Conservation (phyloP, 805 yeast species). For the Hyphopichia homilentoma region DNA sequence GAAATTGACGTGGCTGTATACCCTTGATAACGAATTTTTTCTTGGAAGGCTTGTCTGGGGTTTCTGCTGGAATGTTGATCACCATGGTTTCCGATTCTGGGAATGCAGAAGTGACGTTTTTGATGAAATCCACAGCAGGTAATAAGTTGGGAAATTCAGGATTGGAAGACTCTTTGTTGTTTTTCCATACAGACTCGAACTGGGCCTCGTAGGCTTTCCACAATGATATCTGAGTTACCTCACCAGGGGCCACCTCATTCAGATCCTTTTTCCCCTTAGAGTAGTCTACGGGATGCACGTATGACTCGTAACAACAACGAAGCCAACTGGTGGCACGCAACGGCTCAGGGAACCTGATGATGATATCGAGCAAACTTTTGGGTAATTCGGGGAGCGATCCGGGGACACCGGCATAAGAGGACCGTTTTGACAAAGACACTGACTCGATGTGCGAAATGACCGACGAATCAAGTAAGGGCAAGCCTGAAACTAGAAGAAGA, state of each 20-base stretch:
- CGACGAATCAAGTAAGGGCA: conserved; percentile 33
- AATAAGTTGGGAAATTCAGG: conserved; percentile 43
- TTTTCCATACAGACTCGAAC: conserved; percentile 62
- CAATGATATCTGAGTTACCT: conserved; percentile 89
- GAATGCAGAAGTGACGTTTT: conserved; percentile 88
- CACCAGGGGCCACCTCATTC: conserved; percentile 45
- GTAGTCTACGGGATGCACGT: too few relatives aligned
- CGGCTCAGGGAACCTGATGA: conserved; percentile 75
- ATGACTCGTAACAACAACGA: conserved; percentile 83
- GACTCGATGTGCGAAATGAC: conserved; percentile 18
- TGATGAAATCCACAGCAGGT: conserved; percentile 96
- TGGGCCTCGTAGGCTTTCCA: conserved; percentile 94
- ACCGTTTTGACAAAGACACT: conserved; percentile 47
- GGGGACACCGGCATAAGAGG: conserved; percentile 50
- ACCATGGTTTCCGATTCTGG: conserved; percentile 92
- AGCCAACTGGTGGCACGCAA: conserved; percentile 92
- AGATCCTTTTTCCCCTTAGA: conserved; percentile 6
- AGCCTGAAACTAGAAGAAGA: conserved; percentile 40
- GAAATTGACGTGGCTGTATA: conserved; percentile 74
- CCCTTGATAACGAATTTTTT: conserved; percentile 92
- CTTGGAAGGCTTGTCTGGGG: conserved; percentile 39
- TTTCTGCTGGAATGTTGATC: conserved; percentile 54
- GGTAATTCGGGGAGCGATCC: conserved; percentile 60
- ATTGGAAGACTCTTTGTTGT: conserved; percentile 30
- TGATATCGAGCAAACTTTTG: conserved; percentile 50